Percentiles rank a stretch among this genome's conserved stretches.
phyloP scores from a whole-genome alignment of 768 basidiomycete genomes.

The Lyophyllum shimeji region DNA sequence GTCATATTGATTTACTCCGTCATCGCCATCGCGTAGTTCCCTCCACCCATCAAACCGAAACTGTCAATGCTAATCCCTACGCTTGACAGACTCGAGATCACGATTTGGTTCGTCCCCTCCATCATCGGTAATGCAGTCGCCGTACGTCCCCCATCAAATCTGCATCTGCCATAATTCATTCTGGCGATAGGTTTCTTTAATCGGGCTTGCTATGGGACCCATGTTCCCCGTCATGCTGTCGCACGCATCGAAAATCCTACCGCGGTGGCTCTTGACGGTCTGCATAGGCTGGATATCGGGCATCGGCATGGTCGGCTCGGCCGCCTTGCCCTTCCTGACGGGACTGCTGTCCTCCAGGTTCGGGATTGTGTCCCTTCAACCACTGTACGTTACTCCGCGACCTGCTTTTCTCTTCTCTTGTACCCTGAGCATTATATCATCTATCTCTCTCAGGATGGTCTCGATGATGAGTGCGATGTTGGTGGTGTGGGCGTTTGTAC shows the following conservation, averaged over 20 bases:
- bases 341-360: slow-evolving; percentile 15
- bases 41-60: neutral
- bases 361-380: slow-evolving; percentile 15
- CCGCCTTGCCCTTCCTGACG: slow-evolving; percentile 21
- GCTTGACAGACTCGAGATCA: slow-evolving; percentile 41
- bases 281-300: slow-evolving; percentile 45
- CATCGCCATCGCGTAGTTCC: neutral
- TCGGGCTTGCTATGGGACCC: slow-evolving; percentile 54
- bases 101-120: slow-evolving; percentile 69
- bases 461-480: slow-evolving; percentile 25
- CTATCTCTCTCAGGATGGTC: slow-evolving; percentile 12
- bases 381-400: slow-evolving; percentile 13
- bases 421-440: neutral
- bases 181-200: slow-evolving; percentile 34
- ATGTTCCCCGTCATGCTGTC: slow-evolving; percentile 48
- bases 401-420: neutral
- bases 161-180: neutral
- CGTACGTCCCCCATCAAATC: slow-evolving; percentile 16
- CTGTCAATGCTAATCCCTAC: neutral
- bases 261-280: slow-evolving; percentile 34
- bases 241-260: slow-evolving; percentile 33
- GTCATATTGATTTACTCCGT: slow-evolving; percentile 31
- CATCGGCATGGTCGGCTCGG: slow-evolving; percentile 29
- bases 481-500: slow-evolving; percentile 23
- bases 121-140: slow-evolving; percentile 52